Percentiles rank a stretch among this genome's conserved stretches.
phyloP scores from a whole-genome alignment of 2,329 filamentous ascomycete species.

The Cercospora sp. region DNA sequence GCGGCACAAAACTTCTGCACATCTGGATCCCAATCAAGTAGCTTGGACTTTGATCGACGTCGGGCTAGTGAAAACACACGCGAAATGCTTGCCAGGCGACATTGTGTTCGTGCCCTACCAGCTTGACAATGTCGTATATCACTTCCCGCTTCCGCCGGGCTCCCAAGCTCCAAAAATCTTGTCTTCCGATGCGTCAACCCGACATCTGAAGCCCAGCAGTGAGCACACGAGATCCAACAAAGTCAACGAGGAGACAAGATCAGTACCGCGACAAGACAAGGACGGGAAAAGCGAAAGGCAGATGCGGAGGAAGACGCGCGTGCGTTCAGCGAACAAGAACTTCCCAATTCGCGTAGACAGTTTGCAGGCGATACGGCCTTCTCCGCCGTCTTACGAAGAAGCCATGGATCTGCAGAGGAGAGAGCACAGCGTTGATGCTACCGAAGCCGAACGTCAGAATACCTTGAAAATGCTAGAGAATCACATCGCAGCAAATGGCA shows the following conservation, averaged over 20 bases:
- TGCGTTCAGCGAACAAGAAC: constrained; percentile 1
- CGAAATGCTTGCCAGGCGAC: constrained; percentile 12
- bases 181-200: neutral
- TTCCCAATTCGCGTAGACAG: neutral
- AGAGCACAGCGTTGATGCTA: neutral
- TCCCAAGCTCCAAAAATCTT: neutral
- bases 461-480: constrained; percentile 6
- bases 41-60: constrained; percentile 12
- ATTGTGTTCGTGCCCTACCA: constrained; percentile 15
- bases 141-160: constrained; percentile 15
- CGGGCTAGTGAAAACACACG: constrained; percentile 18
- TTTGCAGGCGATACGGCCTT: neutral
- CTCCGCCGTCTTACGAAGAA: constrained; percentile 4
- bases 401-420: neutral
- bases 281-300: neutral
- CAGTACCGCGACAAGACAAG: neutral
- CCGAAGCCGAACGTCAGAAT: neutral
- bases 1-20: neutral
- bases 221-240: neutral
- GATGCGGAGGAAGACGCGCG: neutral
- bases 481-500: neutral
- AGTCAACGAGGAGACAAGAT: neutral
- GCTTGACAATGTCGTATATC: constrained; percentile 17
- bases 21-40: neutral
- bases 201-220: neutral